Conservation (phyloP, 768 basidiomycete species). For the Coprinopsis strossmayeri region DNA sequence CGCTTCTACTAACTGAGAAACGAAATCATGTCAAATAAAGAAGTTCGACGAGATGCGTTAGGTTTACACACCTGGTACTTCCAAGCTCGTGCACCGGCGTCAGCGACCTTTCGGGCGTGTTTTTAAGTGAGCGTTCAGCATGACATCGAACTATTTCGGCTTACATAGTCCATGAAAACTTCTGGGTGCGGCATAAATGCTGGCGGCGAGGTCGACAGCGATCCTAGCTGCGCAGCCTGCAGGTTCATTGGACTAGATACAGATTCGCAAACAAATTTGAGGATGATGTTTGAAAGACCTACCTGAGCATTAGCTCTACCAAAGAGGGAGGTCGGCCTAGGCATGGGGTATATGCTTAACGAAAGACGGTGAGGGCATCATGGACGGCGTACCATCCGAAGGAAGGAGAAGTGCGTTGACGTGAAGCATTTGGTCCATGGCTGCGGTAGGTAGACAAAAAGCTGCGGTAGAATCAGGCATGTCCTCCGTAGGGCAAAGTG, state of each 20-base stretch:
- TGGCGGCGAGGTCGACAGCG: constrained; percentile 35
- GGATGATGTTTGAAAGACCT: constrained; percentile 12
- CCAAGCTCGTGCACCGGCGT: constrained; percentile 66
- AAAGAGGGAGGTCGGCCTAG: constrained; percentile 64
- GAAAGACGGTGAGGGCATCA: not conserved
- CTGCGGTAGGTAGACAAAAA: constrained; percentile 14
- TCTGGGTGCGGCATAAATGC: constrained; percentile 77
- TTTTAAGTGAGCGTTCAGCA: constrained; percentile 7
- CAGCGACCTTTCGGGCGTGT: constrained; percentile 47
- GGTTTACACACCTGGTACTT: constrained; percentile 54
- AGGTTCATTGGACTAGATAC: constrained; percentile 34
- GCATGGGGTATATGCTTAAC: not conserved
- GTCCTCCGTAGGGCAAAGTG: not conserved
- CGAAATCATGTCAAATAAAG: constrained; percentile 8
- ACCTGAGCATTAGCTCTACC: constrained; percentile 72
- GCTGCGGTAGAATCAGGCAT: not conserved
- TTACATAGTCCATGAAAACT: constrained; percentile 74
- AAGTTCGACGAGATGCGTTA: constrained; percentile 7
- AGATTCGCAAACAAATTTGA: not conserved
- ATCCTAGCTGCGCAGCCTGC: constrained; percentile 31
- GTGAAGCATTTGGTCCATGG: constrained; percentile 60
- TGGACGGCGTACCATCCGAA: constrained; percentile 43
- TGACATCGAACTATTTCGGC: constrained; percentile 11
- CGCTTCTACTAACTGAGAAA: constrained; percentile 57
- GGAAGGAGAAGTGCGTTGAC: constrained; percentile 74